These are phyloP conservation scores for Candida gigantensis DNA, from an alignment of 1,139 yeast genomes.

Conservation along the genomic window DNA sequence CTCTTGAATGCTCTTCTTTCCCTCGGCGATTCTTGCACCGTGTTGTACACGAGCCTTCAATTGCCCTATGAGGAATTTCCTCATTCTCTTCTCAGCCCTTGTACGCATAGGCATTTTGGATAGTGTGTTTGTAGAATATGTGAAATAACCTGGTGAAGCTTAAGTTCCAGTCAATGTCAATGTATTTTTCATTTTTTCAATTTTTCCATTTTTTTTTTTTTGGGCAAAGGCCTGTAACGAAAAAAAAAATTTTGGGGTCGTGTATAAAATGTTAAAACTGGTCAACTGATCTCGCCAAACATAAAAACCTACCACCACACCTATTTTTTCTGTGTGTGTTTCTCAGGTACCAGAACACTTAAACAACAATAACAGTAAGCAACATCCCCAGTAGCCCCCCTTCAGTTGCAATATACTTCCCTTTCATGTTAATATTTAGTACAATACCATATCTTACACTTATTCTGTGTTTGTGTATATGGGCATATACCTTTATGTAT, in stretches of 20 bases:
- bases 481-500: slow-evolving; percentile 27
- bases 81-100: slow-evolving; percentile 52
- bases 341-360: no score
- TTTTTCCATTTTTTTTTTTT: not conserved
- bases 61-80: slow-evolving; percentile 51
- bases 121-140: no score
- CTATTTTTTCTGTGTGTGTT: no score
- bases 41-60: slow-evolving; percentile 44
- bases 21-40: slow-evolving; percentile 49
- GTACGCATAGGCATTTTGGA: slow-evolving; percentile 44
- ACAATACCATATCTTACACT: slow-evolving; percentile 8
- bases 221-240: not conserved
- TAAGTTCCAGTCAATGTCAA: no score
- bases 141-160: no score
- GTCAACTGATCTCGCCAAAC: not conserved
- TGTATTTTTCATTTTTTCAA: no score
- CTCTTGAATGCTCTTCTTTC: slow-evolving; percentile 33
- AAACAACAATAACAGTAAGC: no score
- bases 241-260: not conserved
- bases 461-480: slow-evolving; percentile 14
- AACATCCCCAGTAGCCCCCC: no score
- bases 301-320: not conserved
- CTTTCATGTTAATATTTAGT: slow-evolving; percentile 12
- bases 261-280: not conserved
- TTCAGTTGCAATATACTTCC: no score